A percentile compares a stretch with the other conserved stretches of the same genome.
Evolutionary conservation across 2,329 filamentous ascomycete genomes (phyloP).

Genomic region (Aureobasidium uvarum): DNA sequence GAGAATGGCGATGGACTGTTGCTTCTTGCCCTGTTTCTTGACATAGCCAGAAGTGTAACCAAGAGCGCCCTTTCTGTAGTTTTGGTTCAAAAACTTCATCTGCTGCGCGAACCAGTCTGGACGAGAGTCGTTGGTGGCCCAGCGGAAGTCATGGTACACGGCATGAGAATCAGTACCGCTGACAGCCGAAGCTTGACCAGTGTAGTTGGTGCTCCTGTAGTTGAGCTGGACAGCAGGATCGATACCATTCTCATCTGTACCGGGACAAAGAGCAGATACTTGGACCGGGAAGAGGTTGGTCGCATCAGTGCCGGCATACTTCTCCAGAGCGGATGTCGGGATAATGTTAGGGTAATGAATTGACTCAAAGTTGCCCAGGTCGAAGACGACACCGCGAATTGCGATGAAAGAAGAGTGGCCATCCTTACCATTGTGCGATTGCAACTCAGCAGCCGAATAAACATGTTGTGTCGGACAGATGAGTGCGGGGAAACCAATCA

Average conservation of each 20-base stretch:
- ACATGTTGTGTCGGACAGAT: conserved; percentile 93
- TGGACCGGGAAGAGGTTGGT: conserved; percentile 89
- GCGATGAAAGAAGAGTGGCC: conserved; percentile 66
- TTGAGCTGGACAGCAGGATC: conserved; percentile 77
- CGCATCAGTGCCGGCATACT: conserved; percentile 86
- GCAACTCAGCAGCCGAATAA: conserved; percentile 74
- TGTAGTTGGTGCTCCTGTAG: conserved; percentile 74
- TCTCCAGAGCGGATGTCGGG: conserved; percentile 61
- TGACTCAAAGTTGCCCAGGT: conserved; percentile 70
- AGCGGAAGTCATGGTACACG: conserved; percentile 89
- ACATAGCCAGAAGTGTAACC: conserved; percentile 81
- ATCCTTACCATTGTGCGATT: conserved; percentile 68
- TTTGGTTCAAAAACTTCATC: conserved; percentile 71
- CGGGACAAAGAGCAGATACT: conserved; percentile 86
- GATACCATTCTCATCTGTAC: conserved; percentile 65
- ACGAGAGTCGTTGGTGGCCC: conserved; percentile 74
- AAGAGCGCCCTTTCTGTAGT: conserved; percentile 82
- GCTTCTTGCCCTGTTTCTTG: conserved; percentile 63
- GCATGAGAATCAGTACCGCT: conserved; percentile 68
- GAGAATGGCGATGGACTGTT: conserved; percentile 72
- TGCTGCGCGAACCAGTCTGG: conserved; percentile 92
- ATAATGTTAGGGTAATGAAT: conserved; percentile 73
- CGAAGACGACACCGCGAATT: conserved; percentile 86
- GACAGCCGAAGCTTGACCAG: conserved; percentile 64
- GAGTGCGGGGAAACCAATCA: conserved; percentile 71